Evolutionary conservation across 1,284 basidiomycete genomes (phyloP), one percentile per base, ranked within the genome.

Genomic region (Pterulicium gracile): DNA sequence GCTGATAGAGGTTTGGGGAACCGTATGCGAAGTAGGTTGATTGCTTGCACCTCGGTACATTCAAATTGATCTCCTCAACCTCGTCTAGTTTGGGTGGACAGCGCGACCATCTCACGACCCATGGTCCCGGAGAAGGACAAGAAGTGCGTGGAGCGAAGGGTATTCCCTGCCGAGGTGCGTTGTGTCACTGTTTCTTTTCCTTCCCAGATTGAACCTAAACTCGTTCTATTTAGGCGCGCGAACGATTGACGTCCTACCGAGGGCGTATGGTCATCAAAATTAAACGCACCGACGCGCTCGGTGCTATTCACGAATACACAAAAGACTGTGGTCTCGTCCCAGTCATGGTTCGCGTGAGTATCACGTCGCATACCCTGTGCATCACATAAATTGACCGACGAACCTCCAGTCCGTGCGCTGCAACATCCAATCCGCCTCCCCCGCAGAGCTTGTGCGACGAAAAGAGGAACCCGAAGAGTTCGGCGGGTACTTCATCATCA

Each of bases 391-490:
- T n/a, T n/a, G n/a, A n/a, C n/a, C n/a, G n/a, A n/a, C n/a, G n/a
- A n/a, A n/a, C n/a, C 18, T 51, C 2, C 52, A 94, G 88, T 98
- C 95, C n/a, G 83, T 82, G 20, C 75, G 95, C 46, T 99, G 96
- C 65, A 96, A 98, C 63, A 64, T 98, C 20, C 82, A 85, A 39
- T 77, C 77, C 36, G 76, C 97, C 67, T 79, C 90, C 2, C 89
- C 95, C 3, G 75, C 83, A 5, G 86, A 92, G 49, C 83, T 99
- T 45, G 91, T 98, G 42, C 70, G 73, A 49, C 84, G 84, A 55
- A 87, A 95, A 60, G 96, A 99, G 72, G 96, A 99, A 61, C 83
- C 96, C 2, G 93, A 95, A 66, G 96, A 98, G 62, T 96, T 98
- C 61, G 96, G 96, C 42, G 96, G 95, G 21, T 98, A 98, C 70